A percentile compares a stretch with the other conserved stretches of the same genome.
Evolutionary conservation across 495 filamentous ascomycete species (phyloP).

Genomic region (Oidiodendron maius): DNA sequence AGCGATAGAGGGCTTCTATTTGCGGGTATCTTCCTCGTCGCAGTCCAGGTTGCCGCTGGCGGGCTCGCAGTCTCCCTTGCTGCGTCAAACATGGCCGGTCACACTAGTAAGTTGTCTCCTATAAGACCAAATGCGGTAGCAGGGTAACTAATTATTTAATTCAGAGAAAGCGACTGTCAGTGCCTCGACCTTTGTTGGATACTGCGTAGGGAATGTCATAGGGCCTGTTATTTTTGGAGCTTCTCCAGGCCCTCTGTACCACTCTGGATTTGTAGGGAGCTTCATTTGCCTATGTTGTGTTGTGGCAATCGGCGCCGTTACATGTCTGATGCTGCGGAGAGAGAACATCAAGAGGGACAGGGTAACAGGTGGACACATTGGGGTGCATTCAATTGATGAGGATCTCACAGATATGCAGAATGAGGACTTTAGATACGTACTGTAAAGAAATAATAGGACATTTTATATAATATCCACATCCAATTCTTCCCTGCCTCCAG

Average conservation of each 20-base stretch:
- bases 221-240: conserved; percentile 29
- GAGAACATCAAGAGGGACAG: conserved; percentile 50
- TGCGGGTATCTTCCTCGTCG: conserved; percentile 39
- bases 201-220: conserved; percentile 14
- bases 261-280: conserved; percentile 51
- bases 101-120: conserved; percentile 8
- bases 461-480: too few relatives aligned
- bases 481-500: too few relatives aligned
- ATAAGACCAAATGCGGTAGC: neutral
- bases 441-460: too few relatives aligned
- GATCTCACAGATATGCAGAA: conserved; percentile 13
- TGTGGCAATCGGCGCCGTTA: conserved; percentile 54
- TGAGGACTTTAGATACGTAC: conserved; percentile 10
- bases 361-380: conserved; percentile 53
- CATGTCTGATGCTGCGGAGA: conserved; percentile 33
- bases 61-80: conserved; percentile 53
- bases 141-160: neutral
- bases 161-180: conserved; percentile 8
- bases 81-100: conserved; percentile 27
- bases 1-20: conserved; percentile 35
- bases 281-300: conserved; percentile 47
- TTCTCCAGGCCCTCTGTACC: conserved; percentile 61
- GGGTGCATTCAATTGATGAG: conserved; percentile 7
- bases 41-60: conserved; percentile 52
- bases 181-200: conserved; percentile 7